These are phyloP conservation scores for Leccinum fibrillosum DNA, from an alignment of 768 basidiomycete species.

Conservation along the genomic window DNA sequence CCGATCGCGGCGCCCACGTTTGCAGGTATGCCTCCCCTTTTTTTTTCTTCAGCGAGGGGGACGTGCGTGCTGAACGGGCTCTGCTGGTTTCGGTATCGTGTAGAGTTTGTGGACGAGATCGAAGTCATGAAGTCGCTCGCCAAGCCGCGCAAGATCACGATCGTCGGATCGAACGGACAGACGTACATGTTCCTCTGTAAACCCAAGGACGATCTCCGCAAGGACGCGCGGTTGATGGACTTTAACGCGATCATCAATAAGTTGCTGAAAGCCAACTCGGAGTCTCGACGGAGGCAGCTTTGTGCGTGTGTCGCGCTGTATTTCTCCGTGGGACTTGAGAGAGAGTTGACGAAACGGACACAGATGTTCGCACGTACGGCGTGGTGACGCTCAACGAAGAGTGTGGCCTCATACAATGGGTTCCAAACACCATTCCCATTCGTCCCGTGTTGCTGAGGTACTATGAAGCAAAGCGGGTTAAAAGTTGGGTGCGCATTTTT, in stretches of 20 bases:
- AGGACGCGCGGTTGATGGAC: conserved; percentile 97
- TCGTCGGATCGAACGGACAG: conserved; percentile 78
- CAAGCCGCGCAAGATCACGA: conserved; percentile 86
- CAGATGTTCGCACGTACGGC: conserved; percentile 95
- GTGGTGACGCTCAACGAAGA: conserved; percentile 98
- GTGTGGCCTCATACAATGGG: conserved; percentile 98
- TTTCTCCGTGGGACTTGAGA: too few species aligned
- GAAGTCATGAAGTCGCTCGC: conserved; percentile 90
- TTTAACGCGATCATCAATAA: conserved; percentile 98
- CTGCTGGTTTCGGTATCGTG: neutral
- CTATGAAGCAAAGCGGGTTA: conserved; percentile 55
- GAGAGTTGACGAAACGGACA: neutral
- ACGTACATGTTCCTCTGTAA: conserved; percentile 92
- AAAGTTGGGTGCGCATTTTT: conserved; percentile 43
- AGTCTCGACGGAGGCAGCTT: conserved; percentile 85
- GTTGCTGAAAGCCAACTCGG: conserved; percentile 88
- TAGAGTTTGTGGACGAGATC: conserved; percentile 80
- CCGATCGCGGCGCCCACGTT: conserved; percentile 75
- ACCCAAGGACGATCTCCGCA: conserved; percentile 94
- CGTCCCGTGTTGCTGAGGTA: conserved; percentile 67
- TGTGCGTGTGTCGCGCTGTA: conserved; percentile 49
- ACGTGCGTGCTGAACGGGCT: neutral
- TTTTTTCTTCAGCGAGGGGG: too few species aligned
- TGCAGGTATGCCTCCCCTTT: conserved; percentile 38
- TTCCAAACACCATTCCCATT: conserved; percentile 84